Evolutionary conservation across 176 grass and related monocot genomes (phyloP).

Genomic region (Zoysia pacifica): DNA sequence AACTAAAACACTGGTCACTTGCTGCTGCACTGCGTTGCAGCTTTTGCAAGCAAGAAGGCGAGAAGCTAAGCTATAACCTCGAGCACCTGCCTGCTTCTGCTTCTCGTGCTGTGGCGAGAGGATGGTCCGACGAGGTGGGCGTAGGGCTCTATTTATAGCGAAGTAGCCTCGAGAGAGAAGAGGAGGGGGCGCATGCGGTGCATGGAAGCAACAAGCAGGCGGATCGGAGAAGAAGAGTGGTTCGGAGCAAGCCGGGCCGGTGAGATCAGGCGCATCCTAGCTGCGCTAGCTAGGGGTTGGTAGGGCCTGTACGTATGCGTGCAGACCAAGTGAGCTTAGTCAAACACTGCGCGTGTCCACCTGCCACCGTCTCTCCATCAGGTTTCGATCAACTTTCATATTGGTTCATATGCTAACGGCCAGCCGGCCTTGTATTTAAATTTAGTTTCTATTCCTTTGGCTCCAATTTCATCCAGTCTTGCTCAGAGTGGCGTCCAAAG

Average conservation of each 20-base stretch:
- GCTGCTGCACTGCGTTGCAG: neutral
- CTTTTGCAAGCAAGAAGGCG: neutral
- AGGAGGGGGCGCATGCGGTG: neutral
- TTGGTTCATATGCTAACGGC: neutral
- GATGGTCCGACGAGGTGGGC: neutral
- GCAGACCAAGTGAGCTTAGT: conserved; percentile 26
- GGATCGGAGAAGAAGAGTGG: conserved; percentile 3
- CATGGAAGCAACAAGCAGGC: neutral
- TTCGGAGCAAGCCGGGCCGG: neutral
- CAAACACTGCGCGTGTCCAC: conserved; percentile 15
- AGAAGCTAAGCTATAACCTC: neutral
- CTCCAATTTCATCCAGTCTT: neutral
- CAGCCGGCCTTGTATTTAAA: neutral
- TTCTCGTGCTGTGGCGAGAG: neutral
- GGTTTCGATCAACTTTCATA: neutral
- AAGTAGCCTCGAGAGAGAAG: neutral
- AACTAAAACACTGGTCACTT: neutral
- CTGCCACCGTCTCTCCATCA: conserved; percentile 26
- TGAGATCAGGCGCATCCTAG: neutral
- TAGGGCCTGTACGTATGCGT: conserved; percentile 28
- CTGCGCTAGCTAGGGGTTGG: conserved; percentile 22
- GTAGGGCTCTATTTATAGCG: conserved; percentile 41
- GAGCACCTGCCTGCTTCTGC: neutral
- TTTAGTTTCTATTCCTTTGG: neutral
- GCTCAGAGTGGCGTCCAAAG: neutral